phyloP scores from a whole-genome alignment of 2,329 filamentous ascomycete species.

The Fusarium newnesense region DNA sequence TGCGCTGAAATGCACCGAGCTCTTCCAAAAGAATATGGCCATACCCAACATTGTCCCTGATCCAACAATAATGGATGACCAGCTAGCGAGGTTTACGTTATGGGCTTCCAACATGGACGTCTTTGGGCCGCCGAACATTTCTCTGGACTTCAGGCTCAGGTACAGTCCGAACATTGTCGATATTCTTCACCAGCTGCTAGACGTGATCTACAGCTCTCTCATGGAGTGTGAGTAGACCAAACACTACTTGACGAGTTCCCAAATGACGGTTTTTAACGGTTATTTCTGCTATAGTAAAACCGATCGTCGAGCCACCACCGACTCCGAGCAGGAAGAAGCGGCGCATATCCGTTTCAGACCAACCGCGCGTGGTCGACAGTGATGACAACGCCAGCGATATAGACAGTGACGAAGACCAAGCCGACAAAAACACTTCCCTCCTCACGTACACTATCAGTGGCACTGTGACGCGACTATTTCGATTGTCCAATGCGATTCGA shows the following conservation, averaged over 20 bases:
- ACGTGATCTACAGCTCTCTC: background rate
- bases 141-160: background rate
- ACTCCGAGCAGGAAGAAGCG: background rate
- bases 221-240: background rate
- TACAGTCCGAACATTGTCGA: background rate
- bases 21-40: background rate
- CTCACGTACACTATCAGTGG: background rate
- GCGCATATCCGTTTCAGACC: background rate
- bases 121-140: background rate
- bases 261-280: background rate
- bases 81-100: background rate
- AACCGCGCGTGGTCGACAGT: background rate
- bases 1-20: background rate
- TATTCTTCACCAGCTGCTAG: background rate
- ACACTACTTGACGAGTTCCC: background rate
- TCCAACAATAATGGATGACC: background rate
- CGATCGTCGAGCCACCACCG: background rate
- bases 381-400: background rate
- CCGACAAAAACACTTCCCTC: background rate
- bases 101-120: slow-evolving; percentile 8
- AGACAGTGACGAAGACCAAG: background rate
- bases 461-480: background rate
- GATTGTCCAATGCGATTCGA: background rate
- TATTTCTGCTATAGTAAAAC: background rate
- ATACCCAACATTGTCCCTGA: background rate